Percentiles rank a stretch among this genome's conserved stretches.
These are phyloP conservation scores for Cyclotella cryptica DNA, from an alignment of 108 stramenopile genomes.

Conservation along the genomic window DNA sequence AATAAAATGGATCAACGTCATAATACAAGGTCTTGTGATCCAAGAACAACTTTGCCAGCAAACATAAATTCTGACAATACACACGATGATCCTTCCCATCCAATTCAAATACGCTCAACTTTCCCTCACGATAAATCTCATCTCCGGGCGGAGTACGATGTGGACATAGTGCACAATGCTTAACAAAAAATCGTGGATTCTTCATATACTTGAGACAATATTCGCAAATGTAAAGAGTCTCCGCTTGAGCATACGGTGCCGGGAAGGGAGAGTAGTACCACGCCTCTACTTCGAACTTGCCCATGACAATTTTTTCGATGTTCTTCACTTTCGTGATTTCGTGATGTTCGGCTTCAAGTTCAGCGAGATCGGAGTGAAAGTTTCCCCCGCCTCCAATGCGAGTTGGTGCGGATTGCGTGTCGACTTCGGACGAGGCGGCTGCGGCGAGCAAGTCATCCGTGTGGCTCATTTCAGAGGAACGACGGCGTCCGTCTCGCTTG, in stretches of 20 bases:
- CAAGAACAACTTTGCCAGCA: constrained; percentile 98
- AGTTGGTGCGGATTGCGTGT: not conserved
- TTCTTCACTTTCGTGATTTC: constrained; percentile 99
- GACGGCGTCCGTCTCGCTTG: constrained; percentile 24
- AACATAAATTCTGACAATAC: constrained; percentile 98
- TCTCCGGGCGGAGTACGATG: constrained; percentile 92
- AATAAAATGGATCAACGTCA: constrained; percentile 98
- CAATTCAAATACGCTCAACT: constrained; percentile 89
- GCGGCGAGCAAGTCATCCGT: constrained; percentile 11
- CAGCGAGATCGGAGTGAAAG: constrained; percentile 72
- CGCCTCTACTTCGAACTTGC: constrained; percentile 76
- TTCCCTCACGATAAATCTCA: constrained; percentile 92
- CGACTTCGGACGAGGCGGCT: not conserved
- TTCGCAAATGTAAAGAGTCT: constrained; percentile 96
- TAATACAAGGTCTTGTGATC: constrained; percentile 99
- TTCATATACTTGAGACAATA: constrained; percentile 96
- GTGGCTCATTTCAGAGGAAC: constrained; percentile 3
- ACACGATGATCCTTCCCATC: constrained; percentile 96
- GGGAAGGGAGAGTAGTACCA: constrained; percentile 99
- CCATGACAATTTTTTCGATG: constrained; percentile 94
- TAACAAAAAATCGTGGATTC: constrained; percentile 73
- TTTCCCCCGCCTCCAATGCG: constrained; percentile 72
- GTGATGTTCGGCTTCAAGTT: constrained; percentile 95
- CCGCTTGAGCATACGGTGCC: constrained; percentile 72
- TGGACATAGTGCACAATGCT: constrained; percentile 74